phyloP scores from a whole-genome alignment of 1,139 yeast species.

The Sugiyamaella castrensis region DNA sequence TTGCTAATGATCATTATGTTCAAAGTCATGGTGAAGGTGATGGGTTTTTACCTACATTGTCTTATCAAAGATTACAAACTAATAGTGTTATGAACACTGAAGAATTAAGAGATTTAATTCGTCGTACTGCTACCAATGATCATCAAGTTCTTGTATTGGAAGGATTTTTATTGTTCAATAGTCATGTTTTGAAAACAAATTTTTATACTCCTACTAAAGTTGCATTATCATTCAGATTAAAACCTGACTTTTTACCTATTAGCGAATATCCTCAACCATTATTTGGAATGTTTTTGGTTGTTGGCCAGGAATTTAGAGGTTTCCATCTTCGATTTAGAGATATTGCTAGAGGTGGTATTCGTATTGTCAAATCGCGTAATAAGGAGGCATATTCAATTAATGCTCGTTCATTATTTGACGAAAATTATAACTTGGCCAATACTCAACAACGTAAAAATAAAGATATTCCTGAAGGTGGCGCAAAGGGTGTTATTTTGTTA shows the following conservation, averaged over 20 bases:
- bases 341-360: constrained; percentile 97
- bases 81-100: constrained; percentile 71
- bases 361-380: constrained; percentile 88
- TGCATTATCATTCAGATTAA: constrained; percentile 87
- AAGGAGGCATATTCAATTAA: constrained; percentile 83
- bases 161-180: constrained; percentile 81
- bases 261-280: constrained; percentile 91
- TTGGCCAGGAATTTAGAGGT: constrained; percentile 95
- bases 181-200: constrained; percentile 86
- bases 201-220: constrained; percentile 93
- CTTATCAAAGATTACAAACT: constrained; percentile 83
- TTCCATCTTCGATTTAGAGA: constrained; percentile 97
- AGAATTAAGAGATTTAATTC: constrained; percentile 68
- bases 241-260: constrained; percentile 79
- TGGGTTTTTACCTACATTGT: constrained; percentile 66
- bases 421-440: constrained; percentile 90
- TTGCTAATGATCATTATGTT: constrained; percentile 87
- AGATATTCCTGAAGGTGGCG: constrained; percentile 99
- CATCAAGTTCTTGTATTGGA: constrained; percentile 79
- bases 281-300: constrained; percentile 91
- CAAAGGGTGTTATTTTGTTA: constrained; percentile 91
- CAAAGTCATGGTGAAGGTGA: constrained; percentile 53
- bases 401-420: constrained; percentile 88
- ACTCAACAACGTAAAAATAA: constrained; percentile 97
- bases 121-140: constrained; percentile 69